Evolutionary conservation across 495 filamentous ascomycete species (phyloP), one percentile per base, ranked within the genome.

Genomic region (Bryoglossum gracile): DNA sequence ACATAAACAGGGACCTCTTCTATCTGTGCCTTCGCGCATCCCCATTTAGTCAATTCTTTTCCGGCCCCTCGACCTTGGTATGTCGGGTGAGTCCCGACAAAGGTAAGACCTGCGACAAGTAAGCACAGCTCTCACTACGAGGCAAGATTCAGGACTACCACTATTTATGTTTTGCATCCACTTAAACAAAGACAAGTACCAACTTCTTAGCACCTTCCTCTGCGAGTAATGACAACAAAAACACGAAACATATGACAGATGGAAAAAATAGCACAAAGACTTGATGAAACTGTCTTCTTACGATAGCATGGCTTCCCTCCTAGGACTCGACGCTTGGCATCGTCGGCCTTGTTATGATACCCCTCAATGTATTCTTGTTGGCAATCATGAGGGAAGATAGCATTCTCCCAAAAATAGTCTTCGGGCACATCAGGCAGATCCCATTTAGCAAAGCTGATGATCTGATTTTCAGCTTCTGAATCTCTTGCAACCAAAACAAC

Each of bases 31-130:
- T 62, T 34, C 3, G 50, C 59, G 21, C 71, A 61, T 4, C 73
- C 65, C 28, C 45, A 52, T 8, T 58, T n/a, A 5, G 65, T 60
- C 4, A 75, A 56, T 22, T 59, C 30, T 11, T 62, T 55, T 26
- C 58, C 72, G 28, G 68, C 62, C 16, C 72, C 71, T 2, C 55
- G 64, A 16, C 71, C 65, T 32, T 68, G 67, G 48, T 63, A 67
- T n/a, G 49, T 58, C 0, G 65, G 68, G 16, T 68, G 57, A 3
- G 62, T 66, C 53, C 69, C 72, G 24, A 75, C 49, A 33, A 70
- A 66, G 16, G 58, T 59, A n/a, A 69, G 61, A 13, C 62, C 67
- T 72, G 24, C 21, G n/a, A 44, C 54, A n/a, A n/a, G 14, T 19
- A 47, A 43, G 24, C 43, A 19, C 34, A 33, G 10, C 21, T 28